Conservation (phyloP, 2,329 filamentous ascomycete genomes). For the Cladobotryum mycophilum region DNA sequence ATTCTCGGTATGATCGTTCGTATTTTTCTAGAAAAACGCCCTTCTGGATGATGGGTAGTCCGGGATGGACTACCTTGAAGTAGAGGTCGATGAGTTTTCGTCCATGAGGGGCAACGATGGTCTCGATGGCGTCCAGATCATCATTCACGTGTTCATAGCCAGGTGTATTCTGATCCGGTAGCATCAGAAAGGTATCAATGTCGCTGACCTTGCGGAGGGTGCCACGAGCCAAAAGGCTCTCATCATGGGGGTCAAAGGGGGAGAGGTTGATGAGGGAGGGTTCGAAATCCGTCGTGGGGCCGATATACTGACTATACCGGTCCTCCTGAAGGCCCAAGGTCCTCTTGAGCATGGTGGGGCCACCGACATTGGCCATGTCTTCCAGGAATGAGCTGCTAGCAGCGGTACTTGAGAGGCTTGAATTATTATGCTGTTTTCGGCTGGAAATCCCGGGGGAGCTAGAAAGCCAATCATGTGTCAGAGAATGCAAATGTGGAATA, state of each 20-base stretch:
- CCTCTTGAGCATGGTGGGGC: slow-evolving; percentile 58
- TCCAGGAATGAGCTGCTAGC: slow-evolving; percentile 59
- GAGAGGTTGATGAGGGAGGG: slow-evolving; percentile 77
- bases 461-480: slow-evolving; percentile 41
- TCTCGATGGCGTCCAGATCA: slow-evolving; percentile 67
- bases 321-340: slow-evolving; percentile 71
- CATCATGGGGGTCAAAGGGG: slow-evolving; percentile 73
- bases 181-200: slow-evolving; percentile 71
- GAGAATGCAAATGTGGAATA: slow-evolving; percentile 24
- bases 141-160: slow-evolving; percentile 64
- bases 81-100: slow-evolving; percentile 71
- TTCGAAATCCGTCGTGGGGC: slow-evolving; percentile 76
- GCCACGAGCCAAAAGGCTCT: slow-evolving; percentile 64
- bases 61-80: slow-evolving; percentile 74
- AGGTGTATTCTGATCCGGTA: slow-evolving; percentile 66
- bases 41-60: slow-evolving; percentile 78
- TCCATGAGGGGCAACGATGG: slow-evolving; percentile 70
- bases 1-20: slow-evolving; percentile 63
- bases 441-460: slow-evolving; percentile 51
- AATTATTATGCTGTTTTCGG: slow-evolving; percentile 48
- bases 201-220: slow-evolving; percentile 71
- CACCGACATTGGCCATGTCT: slow-evolving; percentile 65
- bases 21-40: slow-evolving; percentile 74
- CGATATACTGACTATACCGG: slow-evolving; percentile 77
- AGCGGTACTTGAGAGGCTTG: slow-evolving; percentile 55